These are phyloP conservation scores for Astragalus membranaceus DNA, from an alignment of 306 rosid species.

Conservation along the genomic window DNA sequence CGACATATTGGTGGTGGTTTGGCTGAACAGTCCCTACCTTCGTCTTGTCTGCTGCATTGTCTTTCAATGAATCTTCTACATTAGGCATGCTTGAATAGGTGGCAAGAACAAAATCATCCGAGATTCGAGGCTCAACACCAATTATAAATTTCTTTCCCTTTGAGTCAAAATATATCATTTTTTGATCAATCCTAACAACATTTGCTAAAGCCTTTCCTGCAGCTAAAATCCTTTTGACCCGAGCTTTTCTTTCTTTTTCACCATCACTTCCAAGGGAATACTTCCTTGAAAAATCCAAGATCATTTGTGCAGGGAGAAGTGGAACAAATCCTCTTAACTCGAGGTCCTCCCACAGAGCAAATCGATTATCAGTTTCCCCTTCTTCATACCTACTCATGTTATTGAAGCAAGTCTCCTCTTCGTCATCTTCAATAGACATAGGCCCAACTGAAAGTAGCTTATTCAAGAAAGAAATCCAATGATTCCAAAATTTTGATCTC, in stretches of 20 bases:
- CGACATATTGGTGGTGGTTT: slow-evolving; percentile 38
- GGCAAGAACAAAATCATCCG: slow-evolving; percentile 36
- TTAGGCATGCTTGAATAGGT: slow-evolving; percentile 28
- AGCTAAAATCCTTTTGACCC: slow-evolving; percentile 69
- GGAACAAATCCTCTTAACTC: slow-evolving; percentile 92
- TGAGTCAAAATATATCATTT: slow-evolving; percentile 50
- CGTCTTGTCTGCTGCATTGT: slow-evolving; percentile 32
- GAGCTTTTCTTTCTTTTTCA: slow-evolving; percentile 66
- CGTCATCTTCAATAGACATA: slow-evolving; percentile 50
- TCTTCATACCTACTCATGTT: slow-evolving; percentile 85
- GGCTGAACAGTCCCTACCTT: slow-evolving; percentile 29
- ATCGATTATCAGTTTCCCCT: slow-evolving; percentile 81
- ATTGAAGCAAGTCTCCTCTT: slow-evolving; percentile 77
- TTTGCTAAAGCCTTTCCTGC: slow-evolving; percentile 82
- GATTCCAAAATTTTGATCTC: slow-evolving; percentile 79
- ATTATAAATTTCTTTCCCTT: slow-evolving; percentile 61
- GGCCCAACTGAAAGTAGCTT: slow-evolving; percentile 54
- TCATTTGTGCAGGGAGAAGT: slow-evolving; percentile 82
- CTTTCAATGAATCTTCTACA: slow-evolving; percentile 35
- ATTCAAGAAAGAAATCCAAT: slow-evolving; percentile 62
- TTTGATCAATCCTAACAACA: slow-evolving; percentile 59
- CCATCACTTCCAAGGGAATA: slow-evolving; percentile 61
- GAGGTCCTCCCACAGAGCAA: slow-evolving; percentile 93
- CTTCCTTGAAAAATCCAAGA: slow-evolving; percentile 90
- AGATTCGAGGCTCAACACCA: slow-evolving; percentile 48